These are phyloP conservation scores for Volvox africanus DNA, from an alignment of 139 green algal species.

Conservation along the genomic window DNA sequence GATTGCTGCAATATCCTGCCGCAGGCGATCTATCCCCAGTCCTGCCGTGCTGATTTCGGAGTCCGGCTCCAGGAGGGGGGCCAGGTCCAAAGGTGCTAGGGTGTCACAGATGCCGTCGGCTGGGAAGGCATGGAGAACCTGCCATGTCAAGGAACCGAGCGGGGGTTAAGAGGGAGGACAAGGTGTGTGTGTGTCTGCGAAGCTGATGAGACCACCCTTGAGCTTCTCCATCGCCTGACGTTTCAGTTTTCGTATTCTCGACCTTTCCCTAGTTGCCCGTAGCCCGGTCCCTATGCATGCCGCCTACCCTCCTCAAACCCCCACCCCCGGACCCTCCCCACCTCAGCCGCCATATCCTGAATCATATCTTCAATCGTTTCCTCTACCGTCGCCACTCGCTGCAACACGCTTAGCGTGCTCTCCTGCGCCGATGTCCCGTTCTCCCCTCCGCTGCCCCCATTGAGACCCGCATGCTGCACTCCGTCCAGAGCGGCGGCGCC, in stretches of 20 bases:
- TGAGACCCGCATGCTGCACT: background rate
- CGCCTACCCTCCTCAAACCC: background rate
- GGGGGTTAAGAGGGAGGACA: background rate
- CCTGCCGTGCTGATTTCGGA: background rate
- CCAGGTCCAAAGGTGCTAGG: background rate
- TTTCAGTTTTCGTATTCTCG: no score
- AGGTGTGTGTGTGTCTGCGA: no score
- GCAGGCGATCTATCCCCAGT: conserved; percentile 2
- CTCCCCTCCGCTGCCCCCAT: background rate
- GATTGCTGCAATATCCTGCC: background rate
- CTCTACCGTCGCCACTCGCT: background rate
- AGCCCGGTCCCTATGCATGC: background rate
- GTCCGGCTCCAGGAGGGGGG: background rate
- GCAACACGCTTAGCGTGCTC: background rate
- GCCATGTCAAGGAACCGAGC: background rate
- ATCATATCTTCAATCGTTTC: conserved; percentile 39
- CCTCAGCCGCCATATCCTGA: background rate
- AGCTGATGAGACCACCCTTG: no score
- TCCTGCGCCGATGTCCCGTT: background rate
- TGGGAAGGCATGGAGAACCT: conserved; percentile 30
- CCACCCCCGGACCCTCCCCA: background rate
- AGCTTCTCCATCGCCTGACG: no score
- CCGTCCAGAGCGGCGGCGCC: background rate
- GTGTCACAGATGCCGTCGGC: conserved; percentile 12
- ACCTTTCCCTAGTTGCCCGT: background rate